These are phyloP conservation scores for Magnusiomyces magnusii DNA, from an alignment of 1,139 yeast species.

Conservation along the genomic window DNA sequence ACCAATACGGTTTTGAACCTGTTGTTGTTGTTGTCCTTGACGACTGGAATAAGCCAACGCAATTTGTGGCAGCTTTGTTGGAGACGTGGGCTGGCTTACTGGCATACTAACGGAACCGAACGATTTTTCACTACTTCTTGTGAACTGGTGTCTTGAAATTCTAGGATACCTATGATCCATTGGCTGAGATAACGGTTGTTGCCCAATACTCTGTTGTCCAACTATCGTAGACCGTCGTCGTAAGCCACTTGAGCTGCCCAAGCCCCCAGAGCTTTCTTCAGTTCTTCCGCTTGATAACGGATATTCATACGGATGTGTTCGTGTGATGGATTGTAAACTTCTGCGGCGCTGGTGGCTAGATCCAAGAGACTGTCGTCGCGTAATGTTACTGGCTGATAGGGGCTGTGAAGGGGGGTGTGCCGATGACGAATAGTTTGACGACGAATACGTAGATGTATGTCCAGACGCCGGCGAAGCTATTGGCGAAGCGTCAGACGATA, in stretches of 20 bases:
- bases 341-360: neutral
- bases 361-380: neutral
- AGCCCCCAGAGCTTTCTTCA: too few species aligned
- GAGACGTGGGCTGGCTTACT: neutral
- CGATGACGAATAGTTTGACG: too few species aligned
- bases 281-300: neutral
- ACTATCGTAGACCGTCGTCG: neutral
- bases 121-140: too few species aligned
- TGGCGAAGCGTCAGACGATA: neutral
- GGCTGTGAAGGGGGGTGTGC: too few species aligned
- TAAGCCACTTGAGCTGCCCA: neutral
- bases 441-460: neutral
- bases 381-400: neutral
- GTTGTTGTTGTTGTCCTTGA: neutral
- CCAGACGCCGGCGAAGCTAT: neutral
- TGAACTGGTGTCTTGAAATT: neutral
- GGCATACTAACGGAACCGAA: too few species aligned
- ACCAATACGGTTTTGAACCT: neutral
- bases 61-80: neutral
- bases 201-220: neutral
- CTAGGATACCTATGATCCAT: neutral
- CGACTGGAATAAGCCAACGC: neutral
- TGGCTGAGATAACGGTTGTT: neutral
- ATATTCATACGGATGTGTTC: neutral
- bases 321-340: neutral